These are phyloP conservation scores for Kickxella alabastrina DNA, from an alignment of 192 early-diverging fungal species.

Conservation along the genomic window DNA sequence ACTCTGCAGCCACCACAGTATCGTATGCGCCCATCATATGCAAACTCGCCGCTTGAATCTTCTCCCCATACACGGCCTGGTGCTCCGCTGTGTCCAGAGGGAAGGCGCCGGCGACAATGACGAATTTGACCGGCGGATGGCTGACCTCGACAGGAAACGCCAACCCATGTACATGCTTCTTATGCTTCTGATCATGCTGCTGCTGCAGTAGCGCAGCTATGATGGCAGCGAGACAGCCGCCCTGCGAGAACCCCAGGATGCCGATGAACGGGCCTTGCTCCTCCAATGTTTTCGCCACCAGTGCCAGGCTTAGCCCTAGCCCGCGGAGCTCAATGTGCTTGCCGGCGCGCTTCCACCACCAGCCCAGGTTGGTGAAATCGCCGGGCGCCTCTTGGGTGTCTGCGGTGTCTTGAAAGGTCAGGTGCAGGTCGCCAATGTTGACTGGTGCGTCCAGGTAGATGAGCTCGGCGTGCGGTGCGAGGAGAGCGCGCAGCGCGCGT, in stretches of 20 bases:
- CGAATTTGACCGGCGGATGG: slow-evolving; percentile 41
- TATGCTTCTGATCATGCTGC: slow-evolving; percentile 2
- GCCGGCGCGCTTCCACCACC: slow-evolving; percentile 42
- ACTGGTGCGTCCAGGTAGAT: slow-evolving; percentile 37
- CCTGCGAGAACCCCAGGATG: slow-evolving; percentile 49
- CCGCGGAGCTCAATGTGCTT: slow-evolving; percentile 35
- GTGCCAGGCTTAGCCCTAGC: slow-evolving; percentile 13
- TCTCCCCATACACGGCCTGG: slow-evolving; percentile 14
- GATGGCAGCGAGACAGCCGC: slow-evolving; percentile 25
- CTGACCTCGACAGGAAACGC: slow-evolving; percentile 16
- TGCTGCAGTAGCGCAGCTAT: slow-evolving; percentile 22
- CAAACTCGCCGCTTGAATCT: slow-evolving; percentile 19
- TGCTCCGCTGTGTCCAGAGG: slow-evolving; percentile 19
- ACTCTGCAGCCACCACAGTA: slow-evolving; percentile 26
- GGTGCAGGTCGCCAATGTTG: slow-evolving; percentile 33
- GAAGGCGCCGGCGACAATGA: slow-evolving; percentile 37
- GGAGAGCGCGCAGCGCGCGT: slow-evolving; percentile 23
- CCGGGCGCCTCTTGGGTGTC: background rate
- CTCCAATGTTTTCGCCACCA: slow-evolving; percentile 19
- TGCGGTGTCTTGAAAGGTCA: slow-evolving; percentile 14
- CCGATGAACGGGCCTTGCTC: slow-evolving; percentile 50
- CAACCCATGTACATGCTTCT: background rate
- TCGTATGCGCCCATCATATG: slow-evolving; percentile 41
- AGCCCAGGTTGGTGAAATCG: slow-evolving; percentile 40
- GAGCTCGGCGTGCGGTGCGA: slow-evolving; percentile 34